Evolutionary conservation across 2,329 filamentous ascomycete species (phyloP), one percentile per base, ranked within the genome.

Genomic region (Paracoccidioides lutzii): DNA sequence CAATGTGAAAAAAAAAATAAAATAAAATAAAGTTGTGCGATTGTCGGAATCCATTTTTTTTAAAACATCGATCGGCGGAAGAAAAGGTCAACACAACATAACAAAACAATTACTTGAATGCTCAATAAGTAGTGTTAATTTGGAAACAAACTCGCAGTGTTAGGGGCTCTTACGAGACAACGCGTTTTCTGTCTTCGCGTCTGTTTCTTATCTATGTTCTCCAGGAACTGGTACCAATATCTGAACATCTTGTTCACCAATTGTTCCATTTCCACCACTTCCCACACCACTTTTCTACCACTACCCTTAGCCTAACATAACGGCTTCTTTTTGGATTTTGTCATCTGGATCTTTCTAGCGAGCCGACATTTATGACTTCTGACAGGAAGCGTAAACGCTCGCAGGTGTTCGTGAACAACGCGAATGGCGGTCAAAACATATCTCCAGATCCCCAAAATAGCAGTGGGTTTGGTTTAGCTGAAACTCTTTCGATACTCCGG

Each of bases 321-420:
- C 30, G 12, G 12, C 32, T 37, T 8, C 33, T 38, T 10, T 15
- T 53, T 38, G 1, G 22, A 38, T 4, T 15, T 37, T 28, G 28
- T n/a, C 15, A 42, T 38, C n/a, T 45, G 14, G 8, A 8, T 15
- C 10, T 28, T 33, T 37, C 22, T 35, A 57, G 37, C 22, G 40
- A 30, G 49, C 49, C 1, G 41, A 7, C 15, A 35, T 50, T 10
- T 33, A 68, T 68, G 66, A 56, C 56, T 22, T 52, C 59, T 46
- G 51, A 59, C 12, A 65, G 59, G 40, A 72, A 71, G 58, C 65
- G 69, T 59, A 72, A 71, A 62, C 66, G 66, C 55, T 57, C 57
- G 7, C 61, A 62, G 4, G 51, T 58, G 35, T 58, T 53, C 28
- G 58, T 56, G 45, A 58, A 58, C 15, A 63, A 66, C 48, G 61